Conservation (phyloP, 129 eudicot species). For the Tagetes erecta region DNA sequence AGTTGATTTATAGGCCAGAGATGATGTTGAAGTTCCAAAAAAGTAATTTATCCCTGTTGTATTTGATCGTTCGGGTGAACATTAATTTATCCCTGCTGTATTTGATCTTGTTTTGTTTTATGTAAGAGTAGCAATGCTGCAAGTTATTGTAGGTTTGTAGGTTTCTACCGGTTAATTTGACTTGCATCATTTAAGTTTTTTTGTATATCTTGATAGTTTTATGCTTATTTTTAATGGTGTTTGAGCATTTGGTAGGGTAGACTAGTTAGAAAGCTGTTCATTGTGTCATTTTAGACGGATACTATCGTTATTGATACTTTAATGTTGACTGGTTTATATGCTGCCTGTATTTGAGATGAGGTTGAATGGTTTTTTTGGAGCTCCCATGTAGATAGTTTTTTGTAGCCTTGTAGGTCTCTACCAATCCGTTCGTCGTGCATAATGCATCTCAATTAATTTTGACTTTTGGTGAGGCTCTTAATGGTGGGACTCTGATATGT, state of each 20-base stretch:
- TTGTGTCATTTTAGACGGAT: neutral
- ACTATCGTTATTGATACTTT: neutral
- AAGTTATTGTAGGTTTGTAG: no score
- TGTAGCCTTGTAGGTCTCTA: neutral
- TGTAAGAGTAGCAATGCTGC: neutral
- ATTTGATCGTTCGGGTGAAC: no score
- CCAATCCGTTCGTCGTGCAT: neutral
- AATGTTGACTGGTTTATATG: slow-evolving; percentile 11
- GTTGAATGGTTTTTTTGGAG: neutral
- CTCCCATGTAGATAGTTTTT: slow-evolving; percentile 2
- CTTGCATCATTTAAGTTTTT: no score
- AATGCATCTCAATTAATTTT: neutral
- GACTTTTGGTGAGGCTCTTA: neutral
- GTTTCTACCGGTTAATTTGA: no score
- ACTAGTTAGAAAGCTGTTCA: no score
- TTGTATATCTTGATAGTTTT: slow-evolving; percentile 11
- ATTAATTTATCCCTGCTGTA: no score
- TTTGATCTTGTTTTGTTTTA: slow-evolving; percentile 13
- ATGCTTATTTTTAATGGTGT: slow-evolving; percentile 7
- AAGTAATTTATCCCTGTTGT: no score
- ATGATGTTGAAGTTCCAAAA: no score
- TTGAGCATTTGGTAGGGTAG: no score
- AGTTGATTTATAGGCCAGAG: no score
- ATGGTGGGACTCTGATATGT: neutral
- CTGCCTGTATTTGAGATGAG: neutral